Evolutionary conservation across 129 eudicot genomes (phyloP), one percentile per base, ranked within the genome.

Genomic region (Chrysanthemum makinoi): DNA sequence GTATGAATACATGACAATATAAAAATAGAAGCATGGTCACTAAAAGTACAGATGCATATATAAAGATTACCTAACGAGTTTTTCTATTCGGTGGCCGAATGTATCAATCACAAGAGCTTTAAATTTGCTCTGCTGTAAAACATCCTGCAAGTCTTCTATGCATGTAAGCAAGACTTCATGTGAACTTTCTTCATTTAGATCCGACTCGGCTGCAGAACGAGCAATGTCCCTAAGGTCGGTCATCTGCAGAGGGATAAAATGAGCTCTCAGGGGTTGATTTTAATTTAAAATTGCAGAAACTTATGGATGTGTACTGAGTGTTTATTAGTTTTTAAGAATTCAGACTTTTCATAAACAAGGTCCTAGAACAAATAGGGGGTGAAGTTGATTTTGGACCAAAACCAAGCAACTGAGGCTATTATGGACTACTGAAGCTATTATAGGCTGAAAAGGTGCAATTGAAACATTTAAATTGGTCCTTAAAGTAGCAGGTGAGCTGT

Each of bases 41-140:
- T 26, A 66, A n/a, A 48, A 65, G 9, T 53, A 65, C 6, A 61
- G 4, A 28, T 28, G 24, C 59, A 24, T 54, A 28, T 68, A 16
- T 54, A 13, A 62, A 57, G 62, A 66, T 74, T 86, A 91, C 97
- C 92, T 78, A 71, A 91, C 69, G 60, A 91, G 86, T 77, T 83
- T 88, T 78, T 88, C 97, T 72, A 91, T 80, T 51, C 90, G 86
- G 16, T 83, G 77, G 28, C 97, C 97, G 86, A 91, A 88, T 17
- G 95, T 88, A 64, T 91, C 97, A 67, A 91, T 83, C 30, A 88
- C 86, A 83, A 91, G 95, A 62, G 96, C 91, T 73, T 78, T 87
- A 54, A 78, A 67, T 77, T 87, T 85, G 81, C 90, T 80, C 18
- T 76, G 76, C 24, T 75, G 86, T 81, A 88, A 68, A 52, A 91